Evolutionary conservation across 169 alveolate genomes (phyloP).

Genomic region (Plasmodium inui): DNA sequence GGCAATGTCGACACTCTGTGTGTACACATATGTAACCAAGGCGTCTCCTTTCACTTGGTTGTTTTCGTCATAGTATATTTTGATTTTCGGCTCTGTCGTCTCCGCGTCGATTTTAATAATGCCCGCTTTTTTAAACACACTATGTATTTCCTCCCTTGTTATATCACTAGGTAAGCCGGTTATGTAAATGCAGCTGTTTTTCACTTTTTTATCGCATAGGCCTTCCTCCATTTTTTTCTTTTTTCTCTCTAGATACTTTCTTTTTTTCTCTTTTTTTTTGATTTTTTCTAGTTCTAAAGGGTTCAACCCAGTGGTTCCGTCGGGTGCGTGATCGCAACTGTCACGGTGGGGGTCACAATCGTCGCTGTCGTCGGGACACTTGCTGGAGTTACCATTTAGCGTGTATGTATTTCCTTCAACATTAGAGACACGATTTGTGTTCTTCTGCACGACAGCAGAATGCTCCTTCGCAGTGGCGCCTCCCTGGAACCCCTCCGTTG

Average conservation of each 20-base stretch:
- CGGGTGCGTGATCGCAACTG: background rate
- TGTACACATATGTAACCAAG: slow-evolving; percentile 86
- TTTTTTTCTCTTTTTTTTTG: slow-evolving; percentile 66
- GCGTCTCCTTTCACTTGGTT: slow-evolving; percentile 88
- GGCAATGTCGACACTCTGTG: slow-evolving; percentile 88
- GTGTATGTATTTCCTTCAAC: background rate
- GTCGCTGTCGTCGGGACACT: background rate
- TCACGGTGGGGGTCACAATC: background rate
- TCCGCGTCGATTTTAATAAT: slow-evolving; percentile 89
- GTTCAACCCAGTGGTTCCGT: background rate
- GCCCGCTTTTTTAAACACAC: slow-evolving; percentile 88
- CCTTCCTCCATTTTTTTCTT: slow-evolving; percentile 75
- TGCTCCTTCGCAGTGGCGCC: background rate
- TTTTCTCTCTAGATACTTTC: slow-evolving; percentile 67
- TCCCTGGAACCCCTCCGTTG: background rate
- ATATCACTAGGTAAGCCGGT: slow-evolving; percentile 86
- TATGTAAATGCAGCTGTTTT: slow-evolving; percentile 83
- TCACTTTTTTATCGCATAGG: slow-evolving; percentile 70
- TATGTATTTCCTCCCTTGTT: slow-evolving; percentile 82
- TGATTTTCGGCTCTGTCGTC: slow-evolving; percentile 87
- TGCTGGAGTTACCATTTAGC: background rate
- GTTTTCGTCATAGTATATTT: slow-evolving; percentile 83
- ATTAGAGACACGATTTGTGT: background rate
- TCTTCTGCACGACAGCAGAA: background rate
- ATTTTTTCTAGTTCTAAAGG: slow-evolving; percentile 26